Evolutionary conservation across 305 asterid genomes (phyloP), one percentile per base, ranked within the genome.

Genomic region (Fraxinus xanthoxyloides): DNA sequence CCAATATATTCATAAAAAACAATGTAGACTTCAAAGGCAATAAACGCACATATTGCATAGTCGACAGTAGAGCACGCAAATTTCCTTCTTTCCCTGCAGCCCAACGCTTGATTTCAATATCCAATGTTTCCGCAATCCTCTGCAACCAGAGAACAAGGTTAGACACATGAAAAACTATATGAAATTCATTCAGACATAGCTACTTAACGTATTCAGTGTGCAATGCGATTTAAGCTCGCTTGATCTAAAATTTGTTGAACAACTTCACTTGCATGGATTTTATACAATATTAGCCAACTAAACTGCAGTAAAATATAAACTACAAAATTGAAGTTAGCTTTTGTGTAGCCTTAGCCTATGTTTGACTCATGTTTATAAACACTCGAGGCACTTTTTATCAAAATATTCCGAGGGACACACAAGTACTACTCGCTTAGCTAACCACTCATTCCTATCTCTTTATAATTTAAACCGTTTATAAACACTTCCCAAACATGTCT

Each of bases 61-160:
- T 97, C 77, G 99, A 94, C 36, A 97, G 92, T 77, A 97, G 93
- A 46, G 98, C 99, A 17, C 98, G 97, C 88, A 97, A 80, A 85
- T 96, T 96, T 89, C 97, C 97, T 88, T 96, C 98, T 90, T 94
- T 94, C 79, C 98, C 97, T 77, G 99, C 97, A 83, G 99, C 96
- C 99, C 98, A 97, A 3, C 98, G 98, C 90, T 91, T 97, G 92
- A 97, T 92, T 89, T 97, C 99, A 82, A 86, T 80, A 86, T 97
- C 98, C 82, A 93, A 82, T 69, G 97, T 88, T 85, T 93, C 99
- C 35, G 92, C 87, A 82, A 89, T 85, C 85, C 98, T 94, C 99
- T 97, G 97, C 28, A 88, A 87, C 40, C 74, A 85, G 65, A 81
- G 54, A 38, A 83, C 63, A 82, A 26, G 34, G 77, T 87, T 48